Base-by-base conservation (phyloP, 2,329 filamentous ascomycete genomes). In the Cladosporium sp. region DNA sequence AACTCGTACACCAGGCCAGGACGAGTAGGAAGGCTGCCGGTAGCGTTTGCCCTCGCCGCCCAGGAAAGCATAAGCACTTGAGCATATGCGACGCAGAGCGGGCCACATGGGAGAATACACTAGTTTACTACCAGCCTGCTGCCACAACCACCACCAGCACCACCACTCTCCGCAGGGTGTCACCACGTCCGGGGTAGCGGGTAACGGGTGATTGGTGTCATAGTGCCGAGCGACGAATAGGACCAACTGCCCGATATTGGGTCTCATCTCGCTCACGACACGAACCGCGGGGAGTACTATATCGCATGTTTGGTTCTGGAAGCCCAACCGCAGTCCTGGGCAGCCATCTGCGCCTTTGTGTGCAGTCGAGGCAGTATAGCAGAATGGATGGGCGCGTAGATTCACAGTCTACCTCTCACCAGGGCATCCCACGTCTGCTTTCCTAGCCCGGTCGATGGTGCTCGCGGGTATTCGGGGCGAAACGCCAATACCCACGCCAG, bases 11-110 rank as follows among this genome's bases (percentile, higher is more conserved):
- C 7, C 13, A 7, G 16, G 25, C n/a, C 15, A 32, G 22, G 38
- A 19, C 43, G 43, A 40, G 36, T 48, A 48, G 43, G 43, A 48
- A 48, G 35, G 25, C 35, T 39, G 19, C 43, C 43, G 43, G 35
- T n/a, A 15, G 25, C 35, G 27, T 35, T 39, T 48, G 36, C 43
- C 13, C 35, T 22, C 35, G 25, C 27, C 36, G 36, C 36, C 35
- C 15, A 39, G 27, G 18, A 40, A 40, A 32, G 43, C 43, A 39
- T 30, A 35, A 27, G 22, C 22, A 27, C 43, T 32, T 30, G 15
- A 27, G 22, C 22, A 27, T 27, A 27, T 27, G 22, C 22, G 22
- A 27, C 22, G 22, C 32, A 35, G 9, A 32, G 32, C 32, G 13
- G 22, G 35, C 33, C 38, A 48, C 25, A 48, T 39, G 35, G 35